phyloP scores from a whole-genome alignment of 257 asterid species.

The Gentiana macrophylla region DNA sequence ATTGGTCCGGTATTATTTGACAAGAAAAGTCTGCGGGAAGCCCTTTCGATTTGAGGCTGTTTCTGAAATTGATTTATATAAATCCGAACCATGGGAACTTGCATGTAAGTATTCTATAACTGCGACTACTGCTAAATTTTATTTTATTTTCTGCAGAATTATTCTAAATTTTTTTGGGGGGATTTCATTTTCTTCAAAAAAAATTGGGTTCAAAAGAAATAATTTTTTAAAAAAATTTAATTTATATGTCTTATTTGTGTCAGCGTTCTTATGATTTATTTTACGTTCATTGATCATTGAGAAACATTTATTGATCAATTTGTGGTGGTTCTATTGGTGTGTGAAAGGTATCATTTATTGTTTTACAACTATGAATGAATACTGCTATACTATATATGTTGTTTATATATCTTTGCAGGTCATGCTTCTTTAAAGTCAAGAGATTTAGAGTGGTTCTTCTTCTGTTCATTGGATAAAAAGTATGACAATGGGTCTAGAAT shows the following conservation, averaged over 20 bases:
- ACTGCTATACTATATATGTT: slow-evolving; percentile 2
- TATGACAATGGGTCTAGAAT: slow-evolving; percentile 88
- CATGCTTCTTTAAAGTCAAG: slow-evolving; percentile 64
- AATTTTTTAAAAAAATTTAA: neutral
- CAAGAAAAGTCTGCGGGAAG: slow-evolving; percentile 76
- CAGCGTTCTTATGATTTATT: neutral
- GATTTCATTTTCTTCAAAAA: neutral
- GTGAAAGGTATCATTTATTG: no score
- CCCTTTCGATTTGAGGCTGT: slow-evolving; percentile 87
- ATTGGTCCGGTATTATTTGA: slow-evolving; percentile 68
- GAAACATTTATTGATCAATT: neutral
- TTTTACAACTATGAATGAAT: neutral
- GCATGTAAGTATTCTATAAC: slow-evolving; percentile 29
- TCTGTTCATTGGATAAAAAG: slow-evolving; percentile 86
- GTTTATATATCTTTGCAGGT: slow-evolving; percentile 19
- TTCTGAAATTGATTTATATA: slow-evolving; percentile 83
- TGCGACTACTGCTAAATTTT: neutral
- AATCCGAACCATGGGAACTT: slow-evolving; percentile 98
- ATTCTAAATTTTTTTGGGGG: neutral
- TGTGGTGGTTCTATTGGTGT: neutral
- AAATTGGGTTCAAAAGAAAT: neutral
- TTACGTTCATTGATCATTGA: neutral
- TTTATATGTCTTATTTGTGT: neutral
- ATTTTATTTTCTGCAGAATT: neutral
- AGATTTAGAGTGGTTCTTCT: slow-evolving; percentile 92